Conservation (phyloP, 1,139 yeast genomes). For the Nadsonia starkeyi-henricii region DNA sequence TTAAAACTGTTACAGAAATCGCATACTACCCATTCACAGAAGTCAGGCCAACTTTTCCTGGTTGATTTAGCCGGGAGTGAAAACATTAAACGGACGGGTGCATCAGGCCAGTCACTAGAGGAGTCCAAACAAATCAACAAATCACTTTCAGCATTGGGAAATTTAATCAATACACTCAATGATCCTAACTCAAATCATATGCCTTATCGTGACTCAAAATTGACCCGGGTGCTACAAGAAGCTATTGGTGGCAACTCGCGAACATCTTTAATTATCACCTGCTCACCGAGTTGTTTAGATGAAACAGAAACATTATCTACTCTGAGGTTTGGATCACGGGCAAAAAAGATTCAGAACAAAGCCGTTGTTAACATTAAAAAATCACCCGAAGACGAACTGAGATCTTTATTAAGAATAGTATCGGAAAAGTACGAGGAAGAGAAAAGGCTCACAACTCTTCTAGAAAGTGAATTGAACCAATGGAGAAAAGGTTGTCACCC, state of each 20-base stretch:
- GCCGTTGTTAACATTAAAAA: constrained; percentile 61
- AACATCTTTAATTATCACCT: constrained; percentile 64
- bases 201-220: constrained; percentile 73
- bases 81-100: constrained; percentile 73
- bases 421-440: constrained; percentile 25
- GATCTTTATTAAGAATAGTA: no score
- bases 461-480: constrained; percentile 37
- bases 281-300: constrained; percentile 54
- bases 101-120: constrained; percentile 58
- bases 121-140: constrained; percentile 78
- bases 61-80: constrained; percentile 89
- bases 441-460: constrained; percentile 29
- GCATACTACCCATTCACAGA: constrained; percentile 40
- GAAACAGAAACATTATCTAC: constrained; percentile 65
- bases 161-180: constrained; percentile 67
- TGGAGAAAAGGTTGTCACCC: constrained; percentile 32
- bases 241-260: constrained; percentile 80
- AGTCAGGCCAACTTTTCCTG: constrained; percentile 54
- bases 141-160: constrained; percentile 65
- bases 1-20: constrained; percentile 49
- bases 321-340: constrained; percentile 66
- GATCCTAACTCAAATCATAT: constrained; percentile 53
- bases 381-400: constrained; percentile 32
- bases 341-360: constrained; percentile 54
- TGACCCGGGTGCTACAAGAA: constrained; percentile 73